phyloP scores from a whole-genome alignment of 495 filamentous ascomycete genomes.

The Neurospora sp. region DNA sequence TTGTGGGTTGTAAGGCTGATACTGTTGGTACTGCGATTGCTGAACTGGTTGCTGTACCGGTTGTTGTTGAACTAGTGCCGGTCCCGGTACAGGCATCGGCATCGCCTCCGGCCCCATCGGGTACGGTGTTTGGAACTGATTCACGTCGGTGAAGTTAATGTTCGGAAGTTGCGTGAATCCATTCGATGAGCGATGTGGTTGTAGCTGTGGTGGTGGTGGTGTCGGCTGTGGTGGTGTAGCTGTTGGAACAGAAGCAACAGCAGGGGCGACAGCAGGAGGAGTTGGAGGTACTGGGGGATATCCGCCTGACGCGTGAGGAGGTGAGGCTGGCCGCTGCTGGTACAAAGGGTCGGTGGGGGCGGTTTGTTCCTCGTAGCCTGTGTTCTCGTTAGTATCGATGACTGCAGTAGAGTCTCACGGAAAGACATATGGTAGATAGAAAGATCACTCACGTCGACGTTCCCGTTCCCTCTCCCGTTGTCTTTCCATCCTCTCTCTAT shows the following conservation, averaged over 20 bases:
- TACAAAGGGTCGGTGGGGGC: constrained; percentile 26
- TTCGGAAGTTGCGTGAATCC: constrained; percentile 35
- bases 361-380: constrained; percentile 34
- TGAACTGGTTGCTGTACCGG: not conserved
- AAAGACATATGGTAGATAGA: too few relatives aligned
- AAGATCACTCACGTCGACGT: constrained; percentile 21
- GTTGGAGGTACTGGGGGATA: constrained; percentile 33
- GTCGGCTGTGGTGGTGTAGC: not conserved
- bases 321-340: constrained; percentile 31
- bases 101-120: not conserved
- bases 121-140: constrained; percentile 6
- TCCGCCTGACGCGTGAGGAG: constrained; percentile 43
- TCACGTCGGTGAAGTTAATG: constrained; percentile 24
- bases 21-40: not conserved
- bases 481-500: constrained; percentile 8
- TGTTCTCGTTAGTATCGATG: too few relatives aligned
- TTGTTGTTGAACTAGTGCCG: not conserved
- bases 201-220: not conserved
- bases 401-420: too few relatives aligned
- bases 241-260: not conserved
- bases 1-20: constrained; percentile 20
- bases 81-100: not conserved
- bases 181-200: not conserved
- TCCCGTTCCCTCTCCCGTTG: constrained; percentile 31
- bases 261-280: constrained; percentile 6